A percentile compares a stretch with the other conserved stretches of the same genome.
These are phyloP conservation scores for Botrytis paeoniae DNA, from an alignment of 2,329 filamentous ascomycete species.

Conservation along the genomic window DNA sequence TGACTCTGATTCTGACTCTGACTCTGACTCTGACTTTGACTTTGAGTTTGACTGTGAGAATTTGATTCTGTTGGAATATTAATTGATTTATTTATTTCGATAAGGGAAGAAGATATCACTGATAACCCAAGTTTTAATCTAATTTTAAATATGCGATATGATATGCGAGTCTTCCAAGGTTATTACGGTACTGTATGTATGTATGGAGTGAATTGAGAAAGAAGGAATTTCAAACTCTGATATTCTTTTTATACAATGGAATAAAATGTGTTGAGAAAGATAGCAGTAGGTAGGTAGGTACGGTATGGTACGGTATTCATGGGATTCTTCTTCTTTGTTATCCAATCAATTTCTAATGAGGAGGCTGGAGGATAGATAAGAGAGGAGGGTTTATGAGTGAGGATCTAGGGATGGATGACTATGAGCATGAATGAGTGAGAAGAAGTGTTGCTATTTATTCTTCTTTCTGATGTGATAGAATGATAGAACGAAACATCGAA, in stretches of 20 bases:
- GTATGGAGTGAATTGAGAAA: not conserved
- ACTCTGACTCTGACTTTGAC: not conserved
- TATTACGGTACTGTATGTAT: not conserved
- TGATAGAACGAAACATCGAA: not conserved
- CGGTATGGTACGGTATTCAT: not conserved
- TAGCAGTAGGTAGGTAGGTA: not conserved
- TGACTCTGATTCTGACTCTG: no score
- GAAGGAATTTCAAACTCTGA: not conserved
- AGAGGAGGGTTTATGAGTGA: not conserved
- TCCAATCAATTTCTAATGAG: not conserved
- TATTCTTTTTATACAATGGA: not conserved
- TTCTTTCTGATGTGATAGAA: not conserved
- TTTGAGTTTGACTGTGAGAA: not conserved
- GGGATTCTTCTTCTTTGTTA: not conserved
- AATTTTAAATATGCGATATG: not conserved
- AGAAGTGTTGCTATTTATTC: not conserved
- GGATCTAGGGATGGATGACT: not conserved
- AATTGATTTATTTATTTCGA: not conserved
- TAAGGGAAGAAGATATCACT: not conserved
- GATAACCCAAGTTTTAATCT: not conserved
- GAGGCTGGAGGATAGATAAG: not conserved
- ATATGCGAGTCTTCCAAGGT: not conserved
- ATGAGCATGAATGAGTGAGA: not conserved
- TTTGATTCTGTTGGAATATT: not conserved
- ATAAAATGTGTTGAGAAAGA: not conserved